Percentiles rank a stretch among this genome's conserved stretches.
These are phyloP conservation scores for Pogostemon cablin DNA, from an alignment of 257 asterid species.

Conservation along the genomic window DNA sequence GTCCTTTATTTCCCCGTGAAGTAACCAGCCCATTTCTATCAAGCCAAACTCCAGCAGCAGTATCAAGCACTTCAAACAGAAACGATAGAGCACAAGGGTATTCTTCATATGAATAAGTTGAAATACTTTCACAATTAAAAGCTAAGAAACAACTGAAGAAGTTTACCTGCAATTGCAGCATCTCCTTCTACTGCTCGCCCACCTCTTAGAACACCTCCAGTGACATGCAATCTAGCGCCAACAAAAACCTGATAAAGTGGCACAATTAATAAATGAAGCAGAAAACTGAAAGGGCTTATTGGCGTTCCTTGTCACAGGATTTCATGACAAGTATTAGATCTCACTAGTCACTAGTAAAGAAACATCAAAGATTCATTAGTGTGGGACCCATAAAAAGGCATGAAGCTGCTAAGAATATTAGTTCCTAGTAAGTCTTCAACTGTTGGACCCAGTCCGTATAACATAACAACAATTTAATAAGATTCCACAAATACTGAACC, in stretches of 20 bases:
- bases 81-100: constrained; percentile 35
- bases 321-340: constrained; percentile 8
- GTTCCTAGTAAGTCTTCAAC: background rate
- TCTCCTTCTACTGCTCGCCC: constrained; percentile 97
- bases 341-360: constrained; percentile 11
- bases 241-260: constrained; percentile 77
- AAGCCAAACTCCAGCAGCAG: constrained; percentile 99
- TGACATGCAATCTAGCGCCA: constrained; percentile 97
- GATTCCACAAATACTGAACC: background rate
- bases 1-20: constrained; percentile 66
- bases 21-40: constrained; percentile 91
- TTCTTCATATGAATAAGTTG: constrained; percentile 9
- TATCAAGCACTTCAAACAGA: constrained; percentile 78
- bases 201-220: constrained; percentile 98
- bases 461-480: constrained; percentile 18
- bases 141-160: constrained; percentile 27
- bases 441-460: constrained; percentile 1
- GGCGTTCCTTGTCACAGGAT: constrained; percentile 17
- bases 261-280: constrained; percentile 1
- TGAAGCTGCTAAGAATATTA: constrained; percentile 13
- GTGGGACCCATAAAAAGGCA: constrained; percentile 4
- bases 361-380: background rate
- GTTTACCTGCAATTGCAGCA: constrained; percentile 81
- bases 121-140: constrained; percentile 28
- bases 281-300: constrained; percentile 14